Evolutionary conservation across 2,329 filamentous ascomycete species (phyloP), one percentile per base, ranked within the genome.

Genomic region (Phyllosticta citriasiana): DNA sequence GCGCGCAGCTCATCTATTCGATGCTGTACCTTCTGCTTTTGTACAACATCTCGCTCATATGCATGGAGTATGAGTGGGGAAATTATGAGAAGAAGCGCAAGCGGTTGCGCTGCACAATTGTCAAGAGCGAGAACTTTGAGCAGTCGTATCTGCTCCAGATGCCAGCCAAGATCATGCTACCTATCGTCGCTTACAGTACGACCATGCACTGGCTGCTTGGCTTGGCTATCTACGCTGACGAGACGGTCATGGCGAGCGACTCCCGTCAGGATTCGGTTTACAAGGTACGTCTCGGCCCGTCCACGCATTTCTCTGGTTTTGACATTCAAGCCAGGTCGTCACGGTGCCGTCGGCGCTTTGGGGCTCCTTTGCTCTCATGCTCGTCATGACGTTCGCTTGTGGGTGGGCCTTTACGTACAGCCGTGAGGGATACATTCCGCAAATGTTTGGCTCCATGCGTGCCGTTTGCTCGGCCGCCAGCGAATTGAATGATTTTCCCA

Each of bases 371-470:
- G 63, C 68, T 19, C 63, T 72, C 8, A 67, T 71, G 53, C 58
- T 73, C 10, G 50, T 66, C 4, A 72, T 71, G 69, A 71, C 68
- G 3, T 62, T 59, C 12, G 64, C 66, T 2, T 72, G 70, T 53
- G 71, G 69, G 67, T 71, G 66, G 67, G 67, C 70, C 1, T 72
- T 67, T 58, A 70, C 67, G 2, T 71, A 69, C 55, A 66, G 64
- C 19, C 66, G 69, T 2, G 70, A 71, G 63, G 69, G 69, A 1
- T 70, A 69, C 54, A 70, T 71, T 26, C 70, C 70, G 19, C 70
- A 71, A 51, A 71, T 72, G 69, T 72, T 69, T 59, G 69, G 70
- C 4, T 71, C 68, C 22, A 68, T 73, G 16, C 65, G 68, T 55
- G 64, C 67, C 8, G 63, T 72, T 4, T 71, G 68, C 58, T 66